Conservation (phyloP, 1,139 yeast species). For the Hyphopichia pseudoburtonii region DNA sequence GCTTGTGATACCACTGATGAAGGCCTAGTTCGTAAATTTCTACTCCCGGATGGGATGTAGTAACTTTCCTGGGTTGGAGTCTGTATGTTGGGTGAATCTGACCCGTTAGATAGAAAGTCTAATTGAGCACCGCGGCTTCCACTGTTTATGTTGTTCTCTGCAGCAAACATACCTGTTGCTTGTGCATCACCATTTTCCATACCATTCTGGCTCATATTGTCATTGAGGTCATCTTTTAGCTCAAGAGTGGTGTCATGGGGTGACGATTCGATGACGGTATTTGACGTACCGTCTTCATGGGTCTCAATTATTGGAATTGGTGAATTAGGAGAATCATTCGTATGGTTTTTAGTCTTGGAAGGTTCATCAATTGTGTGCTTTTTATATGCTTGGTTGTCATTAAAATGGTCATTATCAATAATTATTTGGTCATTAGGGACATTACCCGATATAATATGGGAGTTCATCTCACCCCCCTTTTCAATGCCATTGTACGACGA, state of each 20-base stretch:
- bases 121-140: no score
- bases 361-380: no score
- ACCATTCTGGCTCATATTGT: no score
- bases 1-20: slow-evolving; percentile 66
- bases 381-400: neutral
- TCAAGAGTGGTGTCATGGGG: slow-evolving; percentile 2
- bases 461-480: no score
- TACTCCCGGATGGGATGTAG: slow-evolving; percentile 1
- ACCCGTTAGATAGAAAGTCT: neutral
- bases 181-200: no score
- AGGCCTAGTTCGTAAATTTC: slow-evolving; percentile 46
- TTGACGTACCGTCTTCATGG: neutral
- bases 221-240: slow-evolving; percentile 2
- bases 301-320: slow-evolving; percentile 2
- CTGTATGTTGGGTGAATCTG: slow-evolving; percentile 7
- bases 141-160: no score
- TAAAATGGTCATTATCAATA: neutral
- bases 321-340: slow-evolving; percentile 1
- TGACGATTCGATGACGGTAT: slow-evolving; percentile 2
- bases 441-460: no score
- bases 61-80: slow-evolving; percentile 5
- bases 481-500: neutral
- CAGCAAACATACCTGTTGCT: no score
- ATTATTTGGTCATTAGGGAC: neutral
- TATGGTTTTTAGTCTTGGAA: no score